Evolutionary conservation across 1,284 basidiomycete species (phyloP).

Genomic region (Cryptococcus floricola): DNA sequence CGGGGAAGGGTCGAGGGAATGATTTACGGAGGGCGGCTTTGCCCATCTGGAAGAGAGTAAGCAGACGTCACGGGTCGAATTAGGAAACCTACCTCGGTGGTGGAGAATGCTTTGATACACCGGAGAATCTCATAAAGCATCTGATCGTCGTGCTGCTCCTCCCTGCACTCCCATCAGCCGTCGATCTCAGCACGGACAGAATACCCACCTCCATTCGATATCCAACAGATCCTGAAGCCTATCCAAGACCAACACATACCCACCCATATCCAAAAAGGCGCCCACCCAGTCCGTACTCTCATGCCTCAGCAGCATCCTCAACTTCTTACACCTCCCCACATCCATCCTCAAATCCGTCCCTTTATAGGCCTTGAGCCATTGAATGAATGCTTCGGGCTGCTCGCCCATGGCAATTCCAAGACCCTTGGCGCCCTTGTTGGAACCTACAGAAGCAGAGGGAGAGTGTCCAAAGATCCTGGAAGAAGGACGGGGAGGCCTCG

Average conservation of each 20-base stretch:
- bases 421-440: constrained; percentile 18
- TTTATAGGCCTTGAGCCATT: constrained; percentile 33
- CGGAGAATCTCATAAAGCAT: constrained; percentile 86
- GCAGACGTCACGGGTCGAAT: neutral
- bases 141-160: constrained; percentile 97
- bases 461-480: constrained; percentile 7
- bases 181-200: neutral
- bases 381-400: constrained; percentile 34
- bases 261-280: constrained; percentile 76
- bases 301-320: constrained; percentile 68
- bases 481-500: constrained; percentile 16
- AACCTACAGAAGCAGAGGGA: constrained; percentile 18
- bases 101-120: constrained; percentile 88
- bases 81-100: constrained; percentile 62
- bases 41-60: constrained; percentile 35
- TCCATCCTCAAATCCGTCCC: constrained; percentile 46
- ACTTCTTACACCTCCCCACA: constrained; percentile 44
- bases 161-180: constrained; percentile 54
- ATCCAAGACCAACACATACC: constrained; percentile 77
- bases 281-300: constrained; percentile 87
- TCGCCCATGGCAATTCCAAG: constrained; percentile 34
- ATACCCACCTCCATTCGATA: constrained; percentile 85
- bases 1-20: constrained; percentile 78
- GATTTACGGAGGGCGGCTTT: constrained; percentile 67
- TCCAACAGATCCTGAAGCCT: constrained; percentile 88